Evolutionary conservation across 2,329 filamentous ascomycete genomes (phyloP).

Genomic region (Fonsecaea pedrosoi): DNA sequence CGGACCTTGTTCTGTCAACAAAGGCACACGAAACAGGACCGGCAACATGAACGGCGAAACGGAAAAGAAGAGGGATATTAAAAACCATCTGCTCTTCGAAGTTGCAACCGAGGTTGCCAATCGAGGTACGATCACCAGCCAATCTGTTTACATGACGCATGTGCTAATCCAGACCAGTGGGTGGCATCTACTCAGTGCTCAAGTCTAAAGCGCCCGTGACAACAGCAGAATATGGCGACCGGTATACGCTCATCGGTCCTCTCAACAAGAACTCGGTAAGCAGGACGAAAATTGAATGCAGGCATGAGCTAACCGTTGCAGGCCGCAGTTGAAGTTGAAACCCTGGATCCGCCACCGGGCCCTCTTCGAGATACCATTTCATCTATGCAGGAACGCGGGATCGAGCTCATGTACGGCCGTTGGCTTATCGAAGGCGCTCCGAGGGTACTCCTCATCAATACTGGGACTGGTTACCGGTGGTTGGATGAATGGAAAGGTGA

Average conservation of each 20-base stretch:
- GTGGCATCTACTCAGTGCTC: conserved; percentile 98
- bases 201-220: conserved; percentile 99
- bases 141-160: conserved; percentile 30
- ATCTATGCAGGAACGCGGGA: conserved; percentile 90
- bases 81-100: conserved; percentile 96
- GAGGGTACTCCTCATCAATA: conserved; percentile 91
- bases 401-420: conserved; percentile 87
- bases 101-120: conserved; percentile 97
- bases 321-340: conserved; percentile 98
- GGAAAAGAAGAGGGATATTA: conserved; percentile 72
- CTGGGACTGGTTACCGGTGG: conserved; percentile 87
- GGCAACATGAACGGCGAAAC: conserved; percentile 40
- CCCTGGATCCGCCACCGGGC: conserved; percentile 81
- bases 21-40: conserved; percentile 1
- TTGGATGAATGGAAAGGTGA: conserved; percentile 97
- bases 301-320: conserved; percentile 48
- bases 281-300: neutral
- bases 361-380: conserved; percentile 82
- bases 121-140: conserved; percentile 66
- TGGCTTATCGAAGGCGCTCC: conserved; percentile 98
- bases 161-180: conserved; percentile 64
- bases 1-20: neutral
- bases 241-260: conserved; percentile 93
- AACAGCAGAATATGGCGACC: conserved; percentile 96
- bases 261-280: conserved; percentile 85